Conservation (phyloP, 2,329 filamentous ascomycete species). For the Tolypocladium sp. region DNA sequence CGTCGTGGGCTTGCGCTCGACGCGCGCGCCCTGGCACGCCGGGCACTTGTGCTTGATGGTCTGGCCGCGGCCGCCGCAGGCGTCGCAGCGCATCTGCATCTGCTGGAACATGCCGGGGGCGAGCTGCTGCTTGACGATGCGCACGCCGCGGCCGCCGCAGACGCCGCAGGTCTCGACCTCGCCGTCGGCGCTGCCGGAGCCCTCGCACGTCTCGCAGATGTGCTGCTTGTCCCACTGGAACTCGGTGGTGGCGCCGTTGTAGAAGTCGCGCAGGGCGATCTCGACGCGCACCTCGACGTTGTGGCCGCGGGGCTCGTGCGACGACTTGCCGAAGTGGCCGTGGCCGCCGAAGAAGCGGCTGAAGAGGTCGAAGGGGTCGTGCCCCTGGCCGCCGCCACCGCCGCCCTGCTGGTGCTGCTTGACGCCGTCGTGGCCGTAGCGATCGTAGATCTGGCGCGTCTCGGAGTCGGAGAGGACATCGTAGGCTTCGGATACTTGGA, state of each 20-base stretch:
- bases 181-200: conserved; percentile 74
- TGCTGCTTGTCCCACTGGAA: conserved; percentile 91
- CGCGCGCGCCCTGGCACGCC: conserved; percentile 67
- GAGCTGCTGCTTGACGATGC: conserved; percentile 83
- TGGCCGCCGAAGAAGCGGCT: conserved; percentile 91
- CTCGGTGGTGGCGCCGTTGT: conserved; percentile 77
- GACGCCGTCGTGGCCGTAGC: conserved; percentile 85
- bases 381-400: conserved; percentile 35
- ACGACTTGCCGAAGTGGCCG: conserved; percentile 69
- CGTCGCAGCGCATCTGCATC: conserved; percentile 83
- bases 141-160: conserved; percentile 74
- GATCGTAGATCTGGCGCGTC: conserved; percentile 82
- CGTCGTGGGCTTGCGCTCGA: conserved; percentile 64
- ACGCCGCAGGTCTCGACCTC: conserved; percentile 68
- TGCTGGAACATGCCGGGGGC: conserved; percentile 98
- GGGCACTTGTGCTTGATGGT: conserved; percentile 79
- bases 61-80: conserved; percentile 81
- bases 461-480: conserved; percentile 77
- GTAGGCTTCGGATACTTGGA: conserved; percentile 91
- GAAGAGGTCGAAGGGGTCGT: conserved; percentile 95
- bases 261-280: conserved; percentile 81
- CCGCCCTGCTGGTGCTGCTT: conserved; percentile 69
- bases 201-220: conserved; percentile 87
- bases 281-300: conserved; percentile 81
- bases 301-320: conserved; percentile 69